Evolutionary conservation across 108 stramenopile genomes (phyloP), one percentile per base, ranked within the genome.

Genomic region (Cyclotella baltica): DNA sequence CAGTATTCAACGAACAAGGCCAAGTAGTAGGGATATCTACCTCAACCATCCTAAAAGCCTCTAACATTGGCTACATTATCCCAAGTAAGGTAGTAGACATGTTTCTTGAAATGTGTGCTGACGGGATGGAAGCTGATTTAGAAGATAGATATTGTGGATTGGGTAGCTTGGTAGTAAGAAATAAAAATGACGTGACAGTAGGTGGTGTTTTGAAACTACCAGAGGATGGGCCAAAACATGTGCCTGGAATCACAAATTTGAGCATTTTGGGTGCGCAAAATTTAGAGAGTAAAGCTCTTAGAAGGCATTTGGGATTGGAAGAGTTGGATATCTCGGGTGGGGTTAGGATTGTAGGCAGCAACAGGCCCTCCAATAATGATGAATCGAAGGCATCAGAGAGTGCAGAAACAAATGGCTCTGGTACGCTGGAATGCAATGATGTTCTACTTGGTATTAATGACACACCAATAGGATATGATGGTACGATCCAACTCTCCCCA

Each of bases 11-110:
- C 59, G 87, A 88, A 63, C 40, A 56, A 28, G 86, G 87, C 3
- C 68, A 83, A 52, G 90, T 91, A 28, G 86, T 91, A 0, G 90
- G 90, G 4, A 72, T 92, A 35, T 88, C 90, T n/a, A 82, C 81
- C 38, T 84, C 87, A 34, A 64, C 59, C 43, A 75, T 90, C 25
- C 70, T 68, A 5, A 78, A 72, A 51, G 85, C 75, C 15, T 63
- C 74, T 37, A 92, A 92, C 33, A 90, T 89, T 28, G 89, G 89
- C 13, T 89, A 88, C 85, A 88, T 89, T 52, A 84, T 89, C 18
- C 90, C 90, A 18, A 73, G 73, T 27, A 78, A 84, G 48, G 80
- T 91, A 48, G 76, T 88, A 6, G 51, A 58, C 38, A 73, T 86
- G 34, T 88, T 89, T 23, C 20, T 86, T n/a, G 40, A 52, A 62